phyloP scores from a whole-genome alignment of 371 early-diverging fungal genomes.

The Apophysomyces ossiformis region DNA sequence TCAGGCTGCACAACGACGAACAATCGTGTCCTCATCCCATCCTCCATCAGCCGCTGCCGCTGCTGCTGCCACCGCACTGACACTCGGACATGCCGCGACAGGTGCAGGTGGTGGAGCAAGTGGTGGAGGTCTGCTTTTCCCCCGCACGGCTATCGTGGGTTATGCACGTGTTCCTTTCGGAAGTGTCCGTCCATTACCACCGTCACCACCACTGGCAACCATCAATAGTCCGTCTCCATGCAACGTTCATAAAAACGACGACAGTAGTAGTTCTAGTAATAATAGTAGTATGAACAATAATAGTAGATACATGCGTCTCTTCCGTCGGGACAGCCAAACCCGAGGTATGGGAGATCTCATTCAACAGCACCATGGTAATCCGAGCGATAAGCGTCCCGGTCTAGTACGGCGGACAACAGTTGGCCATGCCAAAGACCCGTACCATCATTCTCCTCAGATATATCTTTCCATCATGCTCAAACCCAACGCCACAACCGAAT shows the following conservation, averaged over 20 bases:
- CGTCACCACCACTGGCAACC: background rate
- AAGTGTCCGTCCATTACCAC: background rate
- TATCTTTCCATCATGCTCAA: constrained; percentile 2
- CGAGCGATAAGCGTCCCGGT: background rate
- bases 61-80: background rate
- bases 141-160: constrained; percentile 21
- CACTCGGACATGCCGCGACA: background rate
- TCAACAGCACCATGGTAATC: background rate
- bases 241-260: background rate
- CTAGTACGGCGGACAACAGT: background rate
- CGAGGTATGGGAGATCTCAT: constrained; percentile 5
- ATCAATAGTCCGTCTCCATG: background rate
- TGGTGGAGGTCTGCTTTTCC: constrained; percentile 17
- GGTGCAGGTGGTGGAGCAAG: background rate
- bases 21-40: constrained; percentile 1
- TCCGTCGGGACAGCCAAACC: background rate
- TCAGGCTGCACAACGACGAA: constrained; percentile 9
- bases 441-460: background rate
- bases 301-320: background rate
- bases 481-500: background rate
- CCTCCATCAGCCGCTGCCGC: background rate
- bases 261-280: background rate
- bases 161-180: constrained; percentile 24
- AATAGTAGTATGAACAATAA: background rate
- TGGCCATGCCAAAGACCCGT: background rate